phyloP scores from a whole-genome alignment of 1,284 basidiomycete genomes.

The Cerrena zonata region DNA sequence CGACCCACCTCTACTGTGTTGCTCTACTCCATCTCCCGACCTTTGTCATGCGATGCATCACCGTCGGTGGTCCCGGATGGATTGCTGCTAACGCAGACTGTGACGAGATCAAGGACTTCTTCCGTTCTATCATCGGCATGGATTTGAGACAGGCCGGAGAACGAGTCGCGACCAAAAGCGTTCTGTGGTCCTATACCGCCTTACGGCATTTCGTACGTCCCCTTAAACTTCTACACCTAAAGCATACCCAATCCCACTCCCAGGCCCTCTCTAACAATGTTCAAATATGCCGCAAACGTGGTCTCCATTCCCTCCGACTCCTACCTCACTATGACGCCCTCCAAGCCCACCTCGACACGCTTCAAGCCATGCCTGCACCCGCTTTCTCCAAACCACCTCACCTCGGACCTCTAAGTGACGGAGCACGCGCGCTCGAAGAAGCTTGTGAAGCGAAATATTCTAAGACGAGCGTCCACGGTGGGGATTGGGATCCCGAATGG shows the following conservation, averaged over 20 bases:
- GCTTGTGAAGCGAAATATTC: constrained; percentile 49
- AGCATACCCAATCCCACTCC: not conserved
- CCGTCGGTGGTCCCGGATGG: constrained; percentile 59
- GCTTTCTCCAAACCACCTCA: constrained; percentile 59
- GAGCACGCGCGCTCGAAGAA: constrained; percentile 53
- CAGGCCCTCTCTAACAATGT: constrained; percentile 63
- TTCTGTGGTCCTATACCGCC: constrained; percentile 70
- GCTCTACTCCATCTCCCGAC: constrained; percentile 59
- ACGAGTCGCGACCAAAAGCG: constrained; percentile 68
- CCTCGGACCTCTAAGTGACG: constrained; percentile 49
- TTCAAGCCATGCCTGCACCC: constrained; percentile 50
- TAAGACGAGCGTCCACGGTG: constrained; percentile 27
- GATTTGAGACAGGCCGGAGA: constrained; percentile 69
- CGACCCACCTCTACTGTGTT: constrained; percentile 57
- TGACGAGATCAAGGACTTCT: constrained; percentile 67
- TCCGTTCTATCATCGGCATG: constrained; percentile 60
- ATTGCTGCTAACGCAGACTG: constrained; percentile 55
- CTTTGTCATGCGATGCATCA: constrained; percentile 56
- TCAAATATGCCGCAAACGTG: constrained; percentile 52
- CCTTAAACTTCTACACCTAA: not conserved
- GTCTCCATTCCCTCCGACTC: constrained; percentile 57
- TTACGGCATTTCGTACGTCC: constrained; percentile 60
- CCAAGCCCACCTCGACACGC: constrained; percentile 51
- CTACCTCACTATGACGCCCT: constrained; percentile 55
- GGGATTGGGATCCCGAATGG: constrained; percentile 51